Evolutionary conservation across 768 basidiomycete genomes (phyloP).

Genomic region (Dentipellis fragilis): DNA sequence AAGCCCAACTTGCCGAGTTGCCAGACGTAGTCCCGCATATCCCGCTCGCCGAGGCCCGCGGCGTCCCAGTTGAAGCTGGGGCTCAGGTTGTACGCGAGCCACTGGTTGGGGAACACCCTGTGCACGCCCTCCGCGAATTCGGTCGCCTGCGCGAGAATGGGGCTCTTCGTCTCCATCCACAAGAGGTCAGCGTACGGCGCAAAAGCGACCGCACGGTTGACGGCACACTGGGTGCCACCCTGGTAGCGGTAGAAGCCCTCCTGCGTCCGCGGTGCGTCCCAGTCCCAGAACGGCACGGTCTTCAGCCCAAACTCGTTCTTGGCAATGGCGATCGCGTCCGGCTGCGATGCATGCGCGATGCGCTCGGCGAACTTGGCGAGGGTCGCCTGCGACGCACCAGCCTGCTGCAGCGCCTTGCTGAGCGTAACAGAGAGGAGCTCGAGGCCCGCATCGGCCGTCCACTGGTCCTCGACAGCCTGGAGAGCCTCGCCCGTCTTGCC

Average conservation of each 20-base stretch:
- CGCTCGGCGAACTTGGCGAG: slow-evolving; percentile 56
- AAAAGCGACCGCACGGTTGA: slow-evolving; percentile 86
- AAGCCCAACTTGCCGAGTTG: slow-evolving; percentile 91
- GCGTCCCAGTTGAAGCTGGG: slow-evolving; percentile 94
- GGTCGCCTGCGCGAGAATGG: slow-evolving; percentile 82
- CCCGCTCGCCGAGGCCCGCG: slow-evolving; percentile 74
- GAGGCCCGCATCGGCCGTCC: slow-evolving; percentile 71
- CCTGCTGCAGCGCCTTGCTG: slow-evolving; percentile 52
- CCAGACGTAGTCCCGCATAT: slow-evolving; percentile 90
- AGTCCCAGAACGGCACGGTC: slow-evolving; percentile 80
- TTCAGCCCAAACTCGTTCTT: slow-evolving; percentile 69
- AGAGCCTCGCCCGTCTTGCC: slow-evolving; percentile 75
- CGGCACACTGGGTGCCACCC: slow-evolving; percentile 90
- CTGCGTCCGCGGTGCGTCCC: slow-evolving; percentile 88
- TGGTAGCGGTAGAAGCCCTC: slow-evolving; percentile 98
- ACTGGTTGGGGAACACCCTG: slow-evolving; percentile 74
- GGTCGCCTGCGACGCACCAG: slow-evolving; percentile 33
- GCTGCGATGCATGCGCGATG: slow-evolving; percentile 58
- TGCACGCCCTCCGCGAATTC: slow-evolving; percentile 90
- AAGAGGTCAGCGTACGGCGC: slow-evolving; percentile 88
- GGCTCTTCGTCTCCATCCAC: slow-evolving; percentile 97
- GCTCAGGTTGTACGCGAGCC: slow-evolving; percentile 94
- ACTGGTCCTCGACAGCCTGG: slow-evolving; percentile 83
- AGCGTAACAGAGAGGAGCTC: slow-evolving; percentile 70
- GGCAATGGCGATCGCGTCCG: slow-evolving; percentile 64